A percentile compares a stretch with the other conserved stretches of the same genome.
phyloP scores from a whole-genome alignment of 106 monocot species.

The Allium cepa region DNA sequence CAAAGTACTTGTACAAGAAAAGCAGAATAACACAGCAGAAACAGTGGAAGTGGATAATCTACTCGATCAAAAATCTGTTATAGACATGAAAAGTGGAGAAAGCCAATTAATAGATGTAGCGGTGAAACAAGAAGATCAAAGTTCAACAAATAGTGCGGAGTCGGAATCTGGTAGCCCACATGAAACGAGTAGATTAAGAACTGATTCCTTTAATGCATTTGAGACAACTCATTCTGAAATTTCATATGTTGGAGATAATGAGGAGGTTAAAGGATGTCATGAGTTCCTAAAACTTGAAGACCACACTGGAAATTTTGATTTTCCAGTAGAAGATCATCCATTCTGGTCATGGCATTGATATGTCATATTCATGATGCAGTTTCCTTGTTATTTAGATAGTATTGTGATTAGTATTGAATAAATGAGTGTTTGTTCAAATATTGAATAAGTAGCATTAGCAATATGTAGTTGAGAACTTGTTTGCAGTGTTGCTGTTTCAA shows the following conservation, averaged over 20 bases:
- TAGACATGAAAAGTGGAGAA: neutral
- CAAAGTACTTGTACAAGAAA: conserved; percentile 23
- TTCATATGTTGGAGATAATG: conserved; percentile 16
- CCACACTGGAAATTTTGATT: conserved; percentile 8
- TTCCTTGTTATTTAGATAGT: too few species aligned
- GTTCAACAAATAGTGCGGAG: conserved; percentile 22
- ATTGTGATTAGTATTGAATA: too few species aligned
- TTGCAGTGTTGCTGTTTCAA: too few species aligned
- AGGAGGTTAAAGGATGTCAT: conserved; percentile 15
- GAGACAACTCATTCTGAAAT: conserved; percentile 17
- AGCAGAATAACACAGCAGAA: conserved; percentile 2
- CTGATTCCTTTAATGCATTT: conserved; percentile 24
- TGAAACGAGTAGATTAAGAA: neutral
- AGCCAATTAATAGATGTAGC: neutral
- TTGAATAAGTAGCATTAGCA: too few species aligned
- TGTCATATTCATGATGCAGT: neutral
- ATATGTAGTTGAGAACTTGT: too few species aligned
- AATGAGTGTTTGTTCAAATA: too few species aligned
- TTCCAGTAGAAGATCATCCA: conserved; percentile 19
- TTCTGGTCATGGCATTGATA: conserved; percentile 33
- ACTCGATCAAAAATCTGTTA: too few species aligned
- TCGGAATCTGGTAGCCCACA: conserved; percentile 22
- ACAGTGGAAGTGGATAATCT: neutral
- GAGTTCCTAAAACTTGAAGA: conserved; percentile 20
- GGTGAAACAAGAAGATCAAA: conserved; percentile 30